Base-by-base conservation (phyloP, 2,329 filamentous ascomycete species). In the Arthrobotrys musiformis region DNA sequence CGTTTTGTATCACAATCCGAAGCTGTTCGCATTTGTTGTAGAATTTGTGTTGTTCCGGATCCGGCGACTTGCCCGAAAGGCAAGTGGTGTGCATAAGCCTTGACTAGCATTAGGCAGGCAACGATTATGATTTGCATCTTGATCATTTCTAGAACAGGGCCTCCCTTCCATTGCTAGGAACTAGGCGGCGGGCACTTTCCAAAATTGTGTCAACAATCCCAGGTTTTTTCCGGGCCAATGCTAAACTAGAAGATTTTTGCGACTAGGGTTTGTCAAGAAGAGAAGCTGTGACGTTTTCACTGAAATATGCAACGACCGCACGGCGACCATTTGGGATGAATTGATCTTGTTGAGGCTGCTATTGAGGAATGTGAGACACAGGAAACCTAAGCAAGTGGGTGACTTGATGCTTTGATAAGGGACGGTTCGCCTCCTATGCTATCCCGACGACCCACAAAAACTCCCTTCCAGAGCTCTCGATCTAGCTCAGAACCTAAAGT, bases 101-200 rank as follows among this genome's bases (percentile, higher is more conserved):
- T 1, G 6, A 22, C 50, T 15, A n/a, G 54, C 19, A 26, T 58
- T 58, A 58, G 54, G 54, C 54, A 58, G 54, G 54, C 54, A 19
- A 19, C 33, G 19, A 58, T 19, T 26, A 26, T 19, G 19, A 58
- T 33, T 40, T 40, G 54, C 54, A 58, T 40, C 33, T 58, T 40
- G 33, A 58, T 40, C 11, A 9, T 40, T 56, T 58, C 54, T 22
- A 56, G 22, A 58, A 40, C 30, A 58, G 54, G 54, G 33, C 11
- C 3, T 40, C 54, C 54, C 54, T 58, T 58, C 54, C 33, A 40
- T 26, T 40, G 19, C 54, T 9, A n/a, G 54, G 33, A 19, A 26
- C 30, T 58, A 58, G 30, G 52, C 54, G 54, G 54, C 54, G 54
- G 54, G 13, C 9, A 58, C 54, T 58, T 58, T 58, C 30, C 8